Conservation (phyloP, 139 green algal genomes). For the Chlorella sp. region DNA sequence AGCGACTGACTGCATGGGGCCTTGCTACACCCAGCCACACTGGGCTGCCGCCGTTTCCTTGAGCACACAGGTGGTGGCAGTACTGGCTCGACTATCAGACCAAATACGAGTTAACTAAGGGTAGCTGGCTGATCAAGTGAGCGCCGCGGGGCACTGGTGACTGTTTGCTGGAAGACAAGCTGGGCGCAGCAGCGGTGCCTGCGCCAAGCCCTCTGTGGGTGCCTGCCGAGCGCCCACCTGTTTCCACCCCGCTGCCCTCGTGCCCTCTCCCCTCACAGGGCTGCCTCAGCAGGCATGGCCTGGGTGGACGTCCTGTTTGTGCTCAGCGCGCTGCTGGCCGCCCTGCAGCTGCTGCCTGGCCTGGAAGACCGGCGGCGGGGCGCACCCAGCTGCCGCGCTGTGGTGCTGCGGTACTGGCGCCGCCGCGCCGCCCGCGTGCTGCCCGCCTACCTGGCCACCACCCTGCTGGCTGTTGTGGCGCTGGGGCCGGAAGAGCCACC, state of each 20-base stretch:
- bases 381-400: neutral
- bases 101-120: neutral
- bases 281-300: neutral
- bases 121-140: neutral
- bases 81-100: neutral
- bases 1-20: too few relatives aligned
- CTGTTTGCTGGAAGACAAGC: too few relatives aligned
- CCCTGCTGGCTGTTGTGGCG: neutral
- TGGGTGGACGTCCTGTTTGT: constrained; percentile 11
- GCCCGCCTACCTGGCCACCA: neutral
- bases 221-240: too few relatives aligned
- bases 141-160: neutral
- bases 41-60: too few relatives aligned
- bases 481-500: neutral
- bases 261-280: neutral
- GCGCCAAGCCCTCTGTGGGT: neutral
- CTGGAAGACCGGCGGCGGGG: neutral
- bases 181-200: too few relatives aligned
- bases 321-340: neutral
- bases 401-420: constrained; percentile 1
- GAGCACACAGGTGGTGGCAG: neutral
- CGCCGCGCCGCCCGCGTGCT: constrained; percentile 6
- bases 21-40: too few relatives aligned
- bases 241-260: too few relatives aligned
- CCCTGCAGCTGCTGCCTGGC: neutral